Percentiles rank a stretch among this genome's conserved stretches.
These are phyloP conservation scores for Mycosphaerelloides madeirae DNA, from an alignment of 2,329 filamentous ascomycete species.

Conservation along the genomic window DNA sequence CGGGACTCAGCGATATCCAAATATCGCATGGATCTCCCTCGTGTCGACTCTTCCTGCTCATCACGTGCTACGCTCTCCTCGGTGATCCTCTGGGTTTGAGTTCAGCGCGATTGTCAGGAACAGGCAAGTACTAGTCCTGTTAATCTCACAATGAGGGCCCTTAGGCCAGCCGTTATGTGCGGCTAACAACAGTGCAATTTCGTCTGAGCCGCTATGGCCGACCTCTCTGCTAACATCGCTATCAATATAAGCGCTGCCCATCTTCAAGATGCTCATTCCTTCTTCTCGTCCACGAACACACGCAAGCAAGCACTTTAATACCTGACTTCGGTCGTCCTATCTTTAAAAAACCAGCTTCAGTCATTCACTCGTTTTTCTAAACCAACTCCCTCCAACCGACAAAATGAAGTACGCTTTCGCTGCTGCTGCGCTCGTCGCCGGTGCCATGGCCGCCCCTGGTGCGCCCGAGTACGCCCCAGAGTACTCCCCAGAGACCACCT, in stretches of 20 bases:
- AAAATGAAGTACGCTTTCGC: slow-evolving; percentile 22
- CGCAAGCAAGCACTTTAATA: slow-evolving; percentile 7
- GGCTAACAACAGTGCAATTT: slow-evolving; percentile 17
- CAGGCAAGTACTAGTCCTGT: slow-evolving; percentile 10
- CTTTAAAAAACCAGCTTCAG: slow-evolving; percentile 14
- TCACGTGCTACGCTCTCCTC: too few relatives aligned
- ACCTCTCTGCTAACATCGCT: slow-evolving; percentile 6
- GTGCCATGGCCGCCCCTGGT: slow-evolving; percentile 14
- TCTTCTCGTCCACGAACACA: slow-evolving; percentile 10
- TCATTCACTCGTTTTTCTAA: slow-evolving; percentile 13
- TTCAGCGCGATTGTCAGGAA: slow-evolving; percentile 3
- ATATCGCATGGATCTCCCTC: too few relatives aligned
- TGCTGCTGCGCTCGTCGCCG: slow-evolving; percentile 20
- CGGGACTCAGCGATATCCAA: too few relatives aligned
- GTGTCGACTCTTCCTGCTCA: too few relatives aligned
- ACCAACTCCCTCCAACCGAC: slow-evolving; percentile 5
- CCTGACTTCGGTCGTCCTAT: slow-evolving; percentile 24
- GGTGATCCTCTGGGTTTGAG: background rate
- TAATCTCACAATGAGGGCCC: slow-evolving; percentile 17
- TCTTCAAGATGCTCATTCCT: background rate
- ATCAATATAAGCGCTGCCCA: slow-evolving; percentile 17
- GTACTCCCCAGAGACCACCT: slow-evolving; percentile 3
- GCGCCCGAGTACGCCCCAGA: background rate
- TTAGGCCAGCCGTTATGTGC: slow-evolving; percentile 10
- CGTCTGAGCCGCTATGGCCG: slow-evolving; percentile 14